Evolutionary conservation across 2,329 filamentous ascomycete species (phyloP).

Genomic region (Pseudocercospora pini-densiflorae): DNA sequence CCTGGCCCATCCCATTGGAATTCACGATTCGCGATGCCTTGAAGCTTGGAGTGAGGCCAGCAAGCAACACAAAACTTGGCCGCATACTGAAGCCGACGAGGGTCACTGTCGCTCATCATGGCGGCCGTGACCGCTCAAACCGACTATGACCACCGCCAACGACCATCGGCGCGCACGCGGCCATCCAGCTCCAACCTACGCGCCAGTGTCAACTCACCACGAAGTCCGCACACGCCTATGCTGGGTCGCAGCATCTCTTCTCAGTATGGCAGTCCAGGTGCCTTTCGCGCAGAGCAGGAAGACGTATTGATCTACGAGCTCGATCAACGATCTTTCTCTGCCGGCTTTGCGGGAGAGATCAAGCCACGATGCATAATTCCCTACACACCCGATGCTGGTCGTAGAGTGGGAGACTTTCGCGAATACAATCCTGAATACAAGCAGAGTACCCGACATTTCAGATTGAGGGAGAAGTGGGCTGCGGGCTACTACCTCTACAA

Average conservation of each 20-base stretch:
- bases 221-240: slow-evolving; percentile 56
- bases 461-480: slow-evolving; percentile 64
- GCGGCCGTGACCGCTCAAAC: not conserved
- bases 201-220: slow-evolving; percentile 18
- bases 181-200: slow-evolving; percentile 20
- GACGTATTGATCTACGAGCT: slow-evolving; percentile 84
- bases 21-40: not conserved
- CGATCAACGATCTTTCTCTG: slow-evolving; percentile 75
- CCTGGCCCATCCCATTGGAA: not conserved
- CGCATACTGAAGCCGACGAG: not conserved
- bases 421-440: slow-evolving; percentile 40
- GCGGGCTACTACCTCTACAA: slow-evolving; percentile 75
- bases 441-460: slow-evolving; percentile 37
- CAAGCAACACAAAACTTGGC: not conserved
- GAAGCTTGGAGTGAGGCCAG: not conserved
- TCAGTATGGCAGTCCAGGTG: slow-evolving; percentile 62
- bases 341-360: slow-evolving; percentile 85
- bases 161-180: slow-evolving; percentile 24
- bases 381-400: slow-evolving; percentile 76
- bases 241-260: slow-evolving; percentile 64
- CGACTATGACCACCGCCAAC: slow-evolving; percentile 27
- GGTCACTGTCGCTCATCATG: not conserved
- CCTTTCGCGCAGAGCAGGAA: slow-evolving; percentile 71
- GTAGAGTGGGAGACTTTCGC: slow-evolving; percentile 80
- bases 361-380: slow-evolving; percentile 71